A percentile compares a stretch with the other conserved stretches of the same genome.
These are phyloP conservation scores for Syncephalastrum sp. DNA, from an alignment of 371 early-diverging fungal species.

Conservation along the genomic window DNA sequence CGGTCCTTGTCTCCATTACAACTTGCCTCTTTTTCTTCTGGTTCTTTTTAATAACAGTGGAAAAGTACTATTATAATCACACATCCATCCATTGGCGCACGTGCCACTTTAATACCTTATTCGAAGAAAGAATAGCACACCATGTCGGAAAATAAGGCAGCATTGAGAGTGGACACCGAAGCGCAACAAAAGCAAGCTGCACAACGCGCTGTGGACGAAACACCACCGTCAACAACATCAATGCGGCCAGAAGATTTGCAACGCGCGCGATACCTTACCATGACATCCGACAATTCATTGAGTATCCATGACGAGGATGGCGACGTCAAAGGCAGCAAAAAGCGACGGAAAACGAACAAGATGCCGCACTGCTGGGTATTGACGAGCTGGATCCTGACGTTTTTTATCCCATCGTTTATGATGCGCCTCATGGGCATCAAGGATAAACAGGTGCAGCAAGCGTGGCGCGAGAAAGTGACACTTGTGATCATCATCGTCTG, in stretches of 20 bases:
- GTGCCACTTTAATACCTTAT: no score
- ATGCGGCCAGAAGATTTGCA: conserved; percentile 14
- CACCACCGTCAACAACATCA: background rate
- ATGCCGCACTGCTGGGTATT: conserved; percentile 30
- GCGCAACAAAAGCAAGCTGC: background rate
- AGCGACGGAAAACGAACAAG: conserved; percentile 9
- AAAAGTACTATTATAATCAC: no score
- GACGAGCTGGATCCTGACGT: conserved; percentile 40
- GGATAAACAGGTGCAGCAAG: conserved; percentile 72
- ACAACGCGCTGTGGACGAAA: background rate
- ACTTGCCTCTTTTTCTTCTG: no score
- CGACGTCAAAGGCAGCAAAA: background rate
- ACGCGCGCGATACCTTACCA: conserved; percentile 19
- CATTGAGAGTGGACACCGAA: background rate
- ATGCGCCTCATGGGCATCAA: conserved; percentile 33
- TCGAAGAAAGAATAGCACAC: background rate
- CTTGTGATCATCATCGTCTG: conserved; percentile 72
- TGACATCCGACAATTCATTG: conserved; percentile 2
- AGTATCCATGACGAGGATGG: conserved; percentile 2
- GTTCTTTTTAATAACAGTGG: no score
- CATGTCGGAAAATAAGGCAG: background rate
- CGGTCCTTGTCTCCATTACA: no score
- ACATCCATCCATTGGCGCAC: no score
- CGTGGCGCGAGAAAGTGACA: conserved; percentile 92
- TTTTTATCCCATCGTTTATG: conserved; percentile 43